These are phyloP conservation scores for Alternaria arbusti DNA, from an alignment of 2,329 filamentous ascomycete species.

Conservation along the genomic window DNA sequence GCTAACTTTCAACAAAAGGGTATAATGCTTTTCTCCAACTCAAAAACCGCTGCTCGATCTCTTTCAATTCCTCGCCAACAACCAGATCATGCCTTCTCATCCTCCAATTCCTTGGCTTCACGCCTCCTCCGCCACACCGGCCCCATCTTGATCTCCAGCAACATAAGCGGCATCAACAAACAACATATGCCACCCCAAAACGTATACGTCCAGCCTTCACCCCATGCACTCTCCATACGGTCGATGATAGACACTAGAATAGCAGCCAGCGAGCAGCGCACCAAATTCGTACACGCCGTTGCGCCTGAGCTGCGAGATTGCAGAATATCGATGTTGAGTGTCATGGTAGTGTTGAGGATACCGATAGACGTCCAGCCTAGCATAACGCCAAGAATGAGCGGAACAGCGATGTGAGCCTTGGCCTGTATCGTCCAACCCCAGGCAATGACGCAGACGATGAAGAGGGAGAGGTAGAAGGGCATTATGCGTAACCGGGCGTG, in stretches of 20 bases:
- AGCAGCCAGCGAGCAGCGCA: slow-evolving; percentile 33
- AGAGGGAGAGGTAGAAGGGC: slow-evolving; percentile 33
- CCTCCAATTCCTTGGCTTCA: slow-evolving; percentile 22
- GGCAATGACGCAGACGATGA: slow-evolving; percentile 32
- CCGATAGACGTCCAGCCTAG: slow-evolving; percentile 37
- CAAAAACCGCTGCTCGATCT: neutral
- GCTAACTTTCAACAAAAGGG: neutral
- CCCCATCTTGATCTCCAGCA: slow-evolving; percentile 35
- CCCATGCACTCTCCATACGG: slow-evolving; percentile 26
- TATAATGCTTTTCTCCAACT: slow-evolving; percentile 9
- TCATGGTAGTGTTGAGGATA: slow-evolving; percentile 40
- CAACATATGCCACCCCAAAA: slow-evolving; percentile 33
- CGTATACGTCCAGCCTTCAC: slow-evolving; percentile 37
- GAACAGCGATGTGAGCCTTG: slow-evolving; percentile 29
- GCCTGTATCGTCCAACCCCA: slow-evolving; percentile 37
- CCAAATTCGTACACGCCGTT: slow-evolving; percentile 36
- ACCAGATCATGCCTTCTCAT: slow-evolving; percentile 4
- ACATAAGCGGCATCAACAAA: slow-evolving; percentile 34
- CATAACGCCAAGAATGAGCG: slow-evolving; percentile 27
- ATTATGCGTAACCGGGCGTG: slow-evolving; percentile 36
- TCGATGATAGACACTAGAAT: slow-evolving; percentile 35
- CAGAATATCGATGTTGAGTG: slow-evolving; percentile 39
- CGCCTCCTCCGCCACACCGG: slow-evolving; percentile 31
- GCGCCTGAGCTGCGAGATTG: slow-evolving; percentile 33
- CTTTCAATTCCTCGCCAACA: neutral